Percentiles rank a stretch among this genome's conserved stretches.
Evolutionary conservation across 2,329 filamentous ascomycete species (phyloP).

Genomic region (Chaetomium globosum): DNA sequence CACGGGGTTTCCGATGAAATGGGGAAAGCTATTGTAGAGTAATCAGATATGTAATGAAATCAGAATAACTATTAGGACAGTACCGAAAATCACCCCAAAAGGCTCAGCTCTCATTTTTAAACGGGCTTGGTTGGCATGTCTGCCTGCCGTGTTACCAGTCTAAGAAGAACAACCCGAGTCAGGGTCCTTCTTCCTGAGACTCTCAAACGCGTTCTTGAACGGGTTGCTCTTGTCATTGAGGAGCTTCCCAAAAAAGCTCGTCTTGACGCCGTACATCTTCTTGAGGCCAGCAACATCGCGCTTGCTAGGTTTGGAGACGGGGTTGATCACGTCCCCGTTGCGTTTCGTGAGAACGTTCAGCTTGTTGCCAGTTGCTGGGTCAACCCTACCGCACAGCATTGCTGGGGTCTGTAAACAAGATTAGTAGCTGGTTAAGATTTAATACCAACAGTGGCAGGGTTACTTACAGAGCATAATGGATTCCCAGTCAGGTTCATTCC

Average conservation of each 20-base stretch:
- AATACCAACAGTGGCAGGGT: neutral
- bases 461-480: conserved; percentile 12
- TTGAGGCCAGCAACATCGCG: conserved; percentile 8
- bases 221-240: conserved; percentile 5
- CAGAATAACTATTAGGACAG: no score
- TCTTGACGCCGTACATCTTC: conserved; percentile 17
- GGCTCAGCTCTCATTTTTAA: no score
- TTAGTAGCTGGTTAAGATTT: neutral
- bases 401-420: neutral
- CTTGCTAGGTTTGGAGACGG: conserved; percentile 2
- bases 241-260: conserved; percentile 5
- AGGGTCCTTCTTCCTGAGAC: conserved; percentile 9
- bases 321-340: neutral
- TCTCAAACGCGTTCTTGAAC: conserved; percentile 2
- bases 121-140: no score
- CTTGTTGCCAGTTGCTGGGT: conserved; percentile 1
- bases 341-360: neutral
- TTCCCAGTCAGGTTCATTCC: conserved; percentile 10
- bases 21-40: no score
- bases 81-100: no score
- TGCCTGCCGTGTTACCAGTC: neutral
- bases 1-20: no score
- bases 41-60: no score
- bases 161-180: conserved; percentile 5
- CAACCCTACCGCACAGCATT: conserved; percentile 5